These are phyloP conservation scores for Candida gigantensis DNA, from an alignment of 1,139 yeast species.

Conservation along the genomic window DNA sequence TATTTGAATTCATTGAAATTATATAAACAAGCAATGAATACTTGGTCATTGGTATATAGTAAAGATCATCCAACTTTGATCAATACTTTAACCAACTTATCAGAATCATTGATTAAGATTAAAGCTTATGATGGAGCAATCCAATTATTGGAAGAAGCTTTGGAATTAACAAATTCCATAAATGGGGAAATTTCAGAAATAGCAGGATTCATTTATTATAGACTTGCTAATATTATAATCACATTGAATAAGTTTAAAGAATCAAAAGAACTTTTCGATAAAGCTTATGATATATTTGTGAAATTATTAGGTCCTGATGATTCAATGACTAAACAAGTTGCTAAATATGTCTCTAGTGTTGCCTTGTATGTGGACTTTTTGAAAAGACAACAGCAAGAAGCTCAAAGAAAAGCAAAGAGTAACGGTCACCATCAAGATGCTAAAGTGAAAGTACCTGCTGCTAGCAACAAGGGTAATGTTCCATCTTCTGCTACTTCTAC, in stretches of 20 bases:
- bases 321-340: conserved; percentile 61
- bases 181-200: conserved; percentile 63
- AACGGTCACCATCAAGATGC: conserved; percentile 15
- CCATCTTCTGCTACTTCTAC: conserved; percentile 10
- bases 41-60: conserved; percentile 57
- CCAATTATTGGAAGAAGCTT: conserved; percentile 49
- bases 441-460: conserved; percentile 21
- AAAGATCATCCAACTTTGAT: conserved; percentile 68
- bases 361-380: conserved; percentile 40
- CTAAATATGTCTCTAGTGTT: conserved; percentile 59
- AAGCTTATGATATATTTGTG: conserved; percentile 55
- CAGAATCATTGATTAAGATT: conserved; percentile 57
- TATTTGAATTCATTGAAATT: conserved; percentile 63
- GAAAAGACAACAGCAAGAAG: conserved; percentile 32
- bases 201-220: conserved; percentile 61
- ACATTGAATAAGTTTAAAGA: conserved; percentile 53
- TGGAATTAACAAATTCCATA: conserved; percentile 44
- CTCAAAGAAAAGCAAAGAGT: conserved; percentile 21
- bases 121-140: conserved; percentile 39
- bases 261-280: conserved; percentile 54
- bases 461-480: conserved; percentile 13
- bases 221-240: conserved; percentile 66
- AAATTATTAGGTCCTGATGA: conserved; percentile 63
- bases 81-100: conserved; percentile 66
- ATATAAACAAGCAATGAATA: conserved; percentile 59